Evolutionary conservation across 1,284 basidiomycete species (phyloP).

Genomic region (Polyporus tsugae): DNA sequence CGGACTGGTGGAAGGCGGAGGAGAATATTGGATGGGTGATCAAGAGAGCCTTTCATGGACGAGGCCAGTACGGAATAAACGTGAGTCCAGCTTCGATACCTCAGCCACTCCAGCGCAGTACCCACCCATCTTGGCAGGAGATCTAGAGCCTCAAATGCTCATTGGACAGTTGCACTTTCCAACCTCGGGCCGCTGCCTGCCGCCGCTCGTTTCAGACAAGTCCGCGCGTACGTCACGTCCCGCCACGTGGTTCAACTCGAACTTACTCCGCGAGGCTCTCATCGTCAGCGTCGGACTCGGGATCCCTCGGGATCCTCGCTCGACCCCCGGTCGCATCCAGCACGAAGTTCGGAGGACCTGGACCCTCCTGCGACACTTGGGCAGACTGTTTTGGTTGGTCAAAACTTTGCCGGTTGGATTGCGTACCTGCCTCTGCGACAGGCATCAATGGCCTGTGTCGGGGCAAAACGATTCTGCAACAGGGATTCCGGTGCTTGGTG

Average conservation of each 20-base stretch:
- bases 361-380: not conserved
- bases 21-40: not conserved
- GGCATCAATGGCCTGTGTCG: too few relatives aligned
- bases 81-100: not conserved
- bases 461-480: too few relatives aligned
- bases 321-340: not conserved
- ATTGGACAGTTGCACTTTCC: not conserved
- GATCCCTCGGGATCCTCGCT: not conserved
- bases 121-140: not conserved
- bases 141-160: not conserved
- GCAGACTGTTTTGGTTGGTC: not conserved
- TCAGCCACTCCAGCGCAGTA: not conserved
- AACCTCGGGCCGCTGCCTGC: not conserved
- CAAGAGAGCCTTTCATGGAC: not conserved
- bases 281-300: not conserved
- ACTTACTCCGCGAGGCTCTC: slow-evolving; percentile 5
- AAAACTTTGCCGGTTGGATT: not conserved
- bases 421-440: too few relatives aligned
- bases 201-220: not conserved
- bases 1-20: not conserved
- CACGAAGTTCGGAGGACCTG: not conserved
- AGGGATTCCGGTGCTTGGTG: not conserved
- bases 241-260: not conserved
- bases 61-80: not conserved
- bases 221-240: not conserved